phyloP scores from a whole-genome alignment of 2,329 filamentous ascomycete species.

The Plenodomus biglobosus region DNA sequence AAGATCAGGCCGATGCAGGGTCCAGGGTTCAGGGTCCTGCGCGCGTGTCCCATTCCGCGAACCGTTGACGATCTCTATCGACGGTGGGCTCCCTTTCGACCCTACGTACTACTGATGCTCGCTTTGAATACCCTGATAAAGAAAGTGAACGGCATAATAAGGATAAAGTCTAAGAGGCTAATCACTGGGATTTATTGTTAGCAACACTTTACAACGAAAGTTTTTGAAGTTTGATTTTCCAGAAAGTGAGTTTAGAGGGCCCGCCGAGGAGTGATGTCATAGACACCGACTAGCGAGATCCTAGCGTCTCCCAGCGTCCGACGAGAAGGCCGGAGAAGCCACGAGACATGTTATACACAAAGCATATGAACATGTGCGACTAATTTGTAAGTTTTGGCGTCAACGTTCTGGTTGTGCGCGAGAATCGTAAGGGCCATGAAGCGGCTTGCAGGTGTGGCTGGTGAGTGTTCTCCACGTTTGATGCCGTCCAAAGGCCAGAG shows the following conservation, averaged over 20 bases:
- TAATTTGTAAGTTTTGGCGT: too few relatives aligned
- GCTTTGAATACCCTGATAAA: constrained; percentile 10
- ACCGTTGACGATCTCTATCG: constrained; percentile 26
- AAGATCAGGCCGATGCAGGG: constrained; percentile 29
- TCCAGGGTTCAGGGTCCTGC: constrained; percentile 11
- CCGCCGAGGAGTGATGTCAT: constrained; percentile 27
- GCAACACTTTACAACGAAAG: constrained; percentile 16
- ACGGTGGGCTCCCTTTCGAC: constrained; percentile 15
- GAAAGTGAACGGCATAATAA: constrained; percentile 10
- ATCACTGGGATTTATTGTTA: constrained; percentile 1
- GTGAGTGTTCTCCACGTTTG: constrained; percentile 18
- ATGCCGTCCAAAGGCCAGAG: constrained; percentile 6
- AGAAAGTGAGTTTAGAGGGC: not conserved
- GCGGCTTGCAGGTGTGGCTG: constrained; percentile 26
- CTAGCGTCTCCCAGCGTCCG: constrained; percentile 7
- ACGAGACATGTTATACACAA: too few relatives aligned
- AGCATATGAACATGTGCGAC: not conserved
- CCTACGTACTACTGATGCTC: constrained; percentile 21
- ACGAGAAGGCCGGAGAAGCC: constrained; percentile 1
- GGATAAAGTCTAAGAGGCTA: constrained; percentile 14
- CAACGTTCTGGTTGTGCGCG: not conserved
- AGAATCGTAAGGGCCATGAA: constrained; percentile 4
- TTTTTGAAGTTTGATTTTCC: constrained; percentile 9
- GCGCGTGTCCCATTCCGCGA: not conserved
- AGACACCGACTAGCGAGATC: constrained; percentile 11